Percentiles rank a stretch among this genome's conserved stretches.
These are phyloP conservation scores for Trametes cingulata DNA, from an alignment of 768 basidiomycete species.

Conservation along the genomic window DNA sequence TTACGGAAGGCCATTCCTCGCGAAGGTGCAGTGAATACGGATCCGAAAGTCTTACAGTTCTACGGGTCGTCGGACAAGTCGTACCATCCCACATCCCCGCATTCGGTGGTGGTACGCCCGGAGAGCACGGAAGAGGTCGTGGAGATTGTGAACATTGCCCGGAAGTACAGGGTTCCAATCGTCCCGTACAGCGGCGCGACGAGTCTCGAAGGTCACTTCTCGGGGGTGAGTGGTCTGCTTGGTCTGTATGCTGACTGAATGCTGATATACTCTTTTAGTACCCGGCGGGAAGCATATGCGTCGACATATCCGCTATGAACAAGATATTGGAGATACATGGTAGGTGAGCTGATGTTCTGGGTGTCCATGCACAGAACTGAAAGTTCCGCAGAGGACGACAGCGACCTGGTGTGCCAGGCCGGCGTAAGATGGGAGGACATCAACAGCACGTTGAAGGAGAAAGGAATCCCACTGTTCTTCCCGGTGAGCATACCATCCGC, in stretches of 20 bases:
- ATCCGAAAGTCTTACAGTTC: conserved; percentile 48
- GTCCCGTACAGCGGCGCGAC: conserved; percentile 85
- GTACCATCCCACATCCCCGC: conserved; percentile 51
- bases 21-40: conserved; percentile 51
- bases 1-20: conserved; percentile 48
- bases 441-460: conserved; percentile 64
- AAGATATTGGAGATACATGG: conserved; percentile 59
- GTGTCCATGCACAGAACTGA: neutral
- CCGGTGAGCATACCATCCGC: neutral
- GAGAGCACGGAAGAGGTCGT: conserved; percentile 80
- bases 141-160: conserved; percentile 73
- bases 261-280: conserved; percentile 2
- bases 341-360: conserved; percentile 19
- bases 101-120: conserved; percentile 53
- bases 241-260: neutral
- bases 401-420: conserved; percentile 75
- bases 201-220: conserved; percentile 84
- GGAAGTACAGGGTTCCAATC: conserved; percentile 73
- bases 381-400: conserved; percentile 55
- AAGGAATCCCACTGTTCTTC: conserved; percentile 69
- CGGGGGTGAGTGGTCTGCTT: conserved; percentile 50
- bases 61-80: conserved; percentile 72
- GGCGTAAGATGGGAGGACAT: conserved; percentile 81
- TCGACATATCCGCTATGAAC: conserved; percentile 71
- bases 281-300: conserved; percentile 55